These are phyloP conservation scores for Lepiota subincarnata DNA, from an alignment of 768 basidiomycete genomes.

Conservation along the genomic window DNA sequence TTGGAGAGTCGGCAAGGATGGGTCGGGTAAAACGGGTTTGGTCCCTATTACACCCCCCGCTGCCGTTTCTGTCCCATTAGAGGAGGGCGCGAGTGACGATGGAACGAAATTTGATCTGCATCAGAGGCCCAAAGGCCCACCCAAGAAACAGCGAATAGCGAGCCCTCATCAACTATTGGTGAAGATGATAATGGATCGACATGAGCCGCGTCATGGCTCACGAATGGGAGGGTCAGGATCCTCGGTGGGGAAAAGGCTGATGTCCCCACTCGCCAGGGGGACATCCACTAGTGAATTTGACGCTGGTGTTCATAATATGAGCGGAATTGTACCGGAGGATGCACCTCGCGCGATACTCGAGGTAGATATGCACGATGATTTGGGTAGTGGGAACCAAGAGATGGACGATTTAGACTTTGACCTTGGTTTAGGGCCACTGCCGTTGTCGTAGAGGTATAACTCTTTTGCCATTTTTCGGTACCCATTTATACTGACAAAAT, in stretches of 20 bases:
- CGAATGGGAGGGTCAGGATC: neutral
- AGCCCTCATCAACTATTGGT: slow-evolving; percentile 7
- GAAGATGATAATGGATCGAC: slow-evolving; percentile 11
- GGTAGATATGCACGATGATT: neutral
- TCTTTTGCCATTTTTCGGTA: too few species aligned
- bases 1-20: slow-evolving; percentile 7
- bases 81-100: neutral
- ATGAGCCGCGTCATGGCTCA: slow-evolving; percentile 1
- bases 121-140: neutral
- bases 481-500: neutral
- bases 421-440: neutral
- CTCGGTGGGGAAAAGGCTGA: neutral
- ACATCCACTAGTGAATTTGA: neutral
- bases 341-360: neutral
- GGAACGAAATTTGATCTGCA: neutral
- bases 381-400: neutral
- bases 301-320: neutral
- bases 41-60: neutral
- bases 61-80: neutral
- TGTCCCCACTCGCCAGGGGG: neutral
- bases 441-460: too few species aligned
- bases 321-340: neutral
- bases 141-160: slow-evolving; percentile 1
- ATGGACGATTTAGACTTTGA: neutral
- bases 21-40: neutral